Evolutionary conservation across 768 basidiomycete species (phyloP), one percentile per base, ranked within the genome.

Genomic region (Aureoboletus auriporus): DNA sequence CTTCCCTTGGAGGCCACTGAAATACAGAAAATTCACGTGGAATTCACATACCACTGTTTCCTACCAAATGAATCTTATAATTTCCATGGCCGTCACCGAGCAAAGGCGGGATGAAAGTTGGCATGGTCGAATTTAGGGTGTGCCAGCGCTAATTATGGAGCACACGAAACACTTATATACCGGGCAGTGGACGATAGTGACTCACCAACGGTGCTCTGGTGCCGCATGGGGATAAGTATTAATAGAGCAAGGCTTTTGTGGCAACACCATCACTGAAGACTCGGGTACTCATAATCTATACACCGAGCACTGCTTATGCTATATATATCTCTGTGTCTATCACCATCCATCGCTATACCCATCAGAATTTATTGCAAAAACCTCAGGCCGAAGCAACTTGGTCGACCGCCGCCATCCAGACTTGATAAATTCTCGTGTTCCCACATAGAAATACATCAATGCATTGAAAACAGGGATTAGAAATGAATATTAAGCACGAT

Each of bases 21-120:
- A 46, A 39, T 9, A 42, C 4, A 8, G 38, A 20, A 27, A 23
- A 29, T 4, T 39, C n/a, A 2, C 28, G 38, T 34, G 6, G 30
- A 42, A 34, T 17, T 31, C 39, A 49, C 73, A 38, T 65, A 78
- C 79, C 79, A 52, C 72, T 71, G 52, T 83, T 83, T 37, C 80
- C 81, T 12, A 75, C 58, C 8, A 82, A 46, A 39, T 71, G 68
- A 39, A 83, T 63, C 48, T 69, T 74, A 52, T 75, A 80, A 13
- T 53, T 57, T 4, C 80, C 78, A n/a, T 69, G 30, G 23, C 50
- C 66, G 51, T 81, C 75, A 20, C 80, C 77, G 27, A 69, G 50
- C 70, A 64, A 52, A 69, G 58, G 53, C 1, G 53, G 31, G 35
- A 30, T 33, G 35, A 34, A 34, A 41, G 11, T 30, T 17, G 54